A percentile compares a stretch with the other conserved stretches of the same genome.
Evolutionary conservation across 768 basidiomycete species (phyloP).

Genomic region (Hemileccinum rubropunctum): DNA sequence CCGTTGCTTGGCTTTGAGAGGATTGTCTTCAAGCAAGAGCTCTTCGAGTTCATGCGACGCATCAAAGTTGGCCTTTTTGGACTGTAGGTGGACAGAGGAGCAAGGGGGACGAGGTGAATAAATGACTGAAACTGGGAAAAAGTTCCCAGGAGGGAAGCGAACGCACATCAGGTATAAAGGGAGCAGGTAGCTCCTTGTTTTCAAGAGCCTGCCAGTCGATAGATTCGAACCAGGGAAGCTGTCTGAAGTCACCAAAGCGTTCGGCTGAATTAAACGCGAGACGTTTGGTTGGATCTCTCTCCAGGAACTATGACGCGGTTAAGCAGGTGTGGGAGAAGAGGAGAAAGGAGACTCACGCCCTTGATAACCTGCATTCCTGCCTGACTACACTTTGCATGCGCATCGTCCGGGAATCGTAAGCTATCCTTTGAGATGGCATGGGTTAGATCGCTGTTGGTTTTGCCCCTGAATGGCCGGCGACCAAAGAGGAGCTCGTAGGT

Average conservation of each 20-base stretch:
- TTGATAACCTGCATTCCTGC: conserved; percentile 76
- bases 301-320: conserved; percentile 60
- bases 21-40: conserved; percentile 92
- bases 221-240: conserved; percentile 82
- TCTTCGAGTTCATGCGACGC: conserved; percentile 98
- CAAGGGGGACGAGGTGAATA: background rate
- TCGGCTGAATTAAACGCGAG: conserved; percentile 83
- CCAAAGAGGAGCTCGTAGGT: conserved; percentile 92
- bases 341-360: conserved; percentile 52
- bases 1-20: conserved; percentile 89
- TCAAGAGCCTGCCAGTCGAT: conserved; percentile 90
- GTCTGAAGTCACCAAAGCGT: conserved; percentile 74
- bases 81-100: conserved; percentile 43
- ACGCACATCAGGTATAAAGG: conserved; percentile 87
- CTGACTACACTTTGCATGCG: conserved; percentile 71
- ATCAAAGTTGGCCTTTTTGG: conserved; percentile 99
- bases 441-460: conserved; percentile 90
- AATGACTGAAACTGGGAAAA: conserved; percentile 4
- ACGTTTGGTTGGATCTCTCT: conserved; percentile 78
- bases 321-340: conserved; percentile 13
- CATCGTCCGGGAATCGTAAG: conserved; percentile 89
- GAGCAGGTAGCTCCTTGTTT: conserved; percentile 68
- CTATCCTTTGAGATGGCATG: conserved; percentile 88
- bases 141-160: background rate
- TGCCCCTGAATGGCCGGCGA: conserved; percentile 87